Evolutionary conservation across 306 rosid species (phyloP).

Genomic region (Lithocarpus polystachyus): DNA sequence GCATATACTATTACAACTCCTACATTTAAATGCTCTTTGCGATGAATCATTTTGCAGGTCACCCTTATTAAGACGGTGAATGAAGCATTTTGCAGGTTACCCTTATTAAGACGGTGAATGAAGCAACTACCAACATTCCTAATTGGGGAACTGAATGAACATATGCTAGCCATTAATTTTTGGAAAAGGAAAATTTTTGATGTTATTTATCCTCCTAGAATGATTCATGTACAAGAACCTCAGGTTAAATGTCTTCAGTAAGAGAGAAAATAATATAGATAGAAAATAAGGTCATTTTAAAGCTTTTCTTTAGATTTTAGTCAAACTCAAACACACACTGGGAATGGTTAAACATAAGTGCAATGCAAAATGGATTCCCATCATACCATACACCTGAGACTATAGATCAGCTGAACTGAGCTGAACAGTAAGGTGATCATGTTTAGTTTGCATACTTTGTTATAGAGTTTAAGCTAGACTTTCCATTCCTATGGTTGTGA

Average conservation of each 20-base stretch:
- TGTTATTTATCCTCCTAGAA: neutral
- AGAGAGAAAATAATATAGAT: neutral
- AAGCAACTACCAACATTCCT: conserved; percentile 76
- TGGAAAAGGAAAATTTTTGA: neutral
- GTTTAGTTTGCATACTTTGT: no score
- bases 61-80: conserved; percentile 85
- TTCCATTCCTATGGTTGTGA: no score
- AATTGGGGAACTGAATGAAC: conserved; percentile 60
- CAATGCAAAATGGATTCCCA: neutral
- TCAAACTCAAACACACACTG: neutral
- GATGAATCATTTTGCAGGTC: conserved; percentile 62
- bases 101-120: no score
- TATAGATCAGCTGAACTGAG: no score
- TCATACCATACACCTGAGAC: no score
- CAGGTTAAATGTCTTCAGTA: neutral
- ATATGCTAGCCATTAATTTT: neutral
- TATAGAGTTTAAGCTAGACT: no score
- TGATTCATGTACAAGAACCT: conserved; percentile 7
- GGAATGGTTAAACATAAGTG: neutral
- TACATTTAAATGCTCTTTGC: conserved; percentile 13
- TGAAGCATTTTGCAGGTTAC: no score
- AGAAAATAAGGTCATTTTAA: neutral
- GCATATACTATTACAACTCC: neutral
- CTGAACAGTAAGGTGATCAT: no score
- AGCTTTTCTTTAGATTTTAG: neutral